These are phyloP conservation scores for Epichloe glyceriae DNA, from an alignment of 2,329 filamentous ascomycete genomes.

Conservation along the genomic window DNA sequence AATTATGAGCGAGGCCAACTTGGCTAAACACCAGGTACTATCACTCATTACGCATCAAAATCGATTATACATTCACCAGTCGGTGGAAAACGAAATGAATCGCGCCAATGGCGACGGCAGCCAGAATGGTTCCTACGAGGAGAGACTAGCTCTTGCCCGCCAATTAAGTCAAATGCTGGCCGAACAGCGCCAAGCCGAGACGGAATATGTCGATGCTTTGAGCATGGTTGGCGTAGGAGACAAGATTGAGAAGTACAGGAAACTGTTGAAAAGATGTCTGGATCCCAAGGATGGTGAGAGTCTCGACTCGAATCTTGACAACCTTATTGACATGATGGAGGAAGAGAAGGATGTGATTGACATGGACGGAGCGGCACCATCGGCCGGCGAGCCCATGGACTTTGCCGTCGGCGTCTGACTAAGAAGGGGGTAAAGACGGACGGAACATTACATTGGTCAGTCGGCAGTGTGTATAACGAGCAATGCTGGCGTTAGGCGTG, in stretches of 20 bases:
- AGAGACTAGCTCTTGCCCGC: slow-evolving; percentile 43
- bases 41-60: slow-evolving; percentile 39
- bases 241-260: slow-evolving; percentile 60
- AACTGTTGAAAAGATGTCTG: slow-evolving; percentile 54
- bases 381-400: slow-evolving; percentile 20
- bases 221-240: slow-evolving; percentile 58
- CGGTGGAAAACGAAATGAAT: slow-evolving; percentile 36
- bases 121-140: slow-evolving; percentile 35
- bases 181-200: slow-evolving; percentile 49
- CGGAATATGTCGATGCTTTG: slow-evolving; percentile 55
- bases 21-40: slow-evolving; percentile 35
- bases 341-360: slow-evolving; percentile 40
- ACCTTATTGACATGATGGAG: slow-evolving; percentile 49
- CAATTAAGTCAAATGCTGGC: slow-evolving; percentile 42
- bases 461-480: neutral
- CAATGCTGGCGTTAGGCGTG: neutral
- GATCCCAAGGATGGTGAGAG: slow-evolving; percentile 54
- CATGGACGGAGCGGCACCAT: slow-evolving; percentile 17
- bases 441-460: neutral
- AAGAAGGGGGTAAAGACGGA: neutral
- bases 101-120: slow-evolving; percentile 35
- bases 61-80: slow-evolving; percentile 36
- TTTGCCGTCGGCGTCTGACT: slow-evolving; percentile 7
- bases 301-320: slow-evolving; percentile 51
- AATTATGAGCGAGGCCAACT: slow-evolving; percentile 36